These are phyloP conservation scores for Bryoglossum gracile DNA, from an alignment of 495 filamentous ascomycete species.

Conservation along the genomic window DNA sequence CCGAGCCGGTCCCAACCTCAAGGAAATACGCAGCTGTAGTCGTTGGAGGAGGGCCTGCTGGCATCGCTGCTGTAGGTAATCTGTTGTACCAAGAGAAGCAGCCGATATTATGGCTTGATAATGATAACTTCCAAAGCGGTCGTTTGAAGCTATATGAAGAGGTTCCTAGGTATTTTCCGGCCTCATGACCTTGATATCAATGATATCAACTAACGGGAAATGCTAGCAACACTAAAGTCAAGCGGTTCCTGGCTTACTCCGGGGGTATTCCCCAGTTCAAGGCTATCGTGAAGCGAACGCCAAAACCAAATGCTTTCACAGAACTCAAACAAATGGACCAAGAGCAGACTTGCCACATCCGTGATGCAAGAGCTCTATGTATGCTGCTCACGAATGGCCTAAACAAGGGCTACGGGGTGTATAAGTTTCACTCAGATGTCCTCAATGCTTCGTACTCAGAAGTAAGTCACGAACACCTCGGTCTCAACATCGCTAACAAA, in stretches of 20 bases:
- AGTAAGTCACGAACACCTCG: slow-evolving; percentile 38
- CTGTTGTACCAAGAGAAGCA: slow-evolving; percentile 44
- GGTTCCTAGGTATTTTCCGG: slow-evolving; percentile 42
- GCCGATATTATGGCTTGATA: slow-evolving; percentile 47
- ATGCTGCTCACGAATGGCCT: slow-evolving; percentile 43
- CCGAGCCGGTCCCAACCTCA: neutral
- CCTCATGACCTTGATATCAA: no score
- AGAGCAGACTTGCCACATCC: slow-evolving; percentile 45
- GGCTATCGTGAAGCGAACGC: slow-evolving; percentile 38
- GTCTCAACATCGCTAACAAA: slow-evolving; percentile 22
- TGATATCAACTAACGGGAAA: no score
- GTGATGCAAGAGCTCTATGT: slow-evolving; percentile 47
- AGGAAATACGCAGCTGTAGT: slow-evolving; percentile 37
- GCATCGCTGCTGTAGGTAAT: slow-evolving; percentile 49
- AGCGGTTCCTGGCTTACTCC: slow-evolving; percentile 44
- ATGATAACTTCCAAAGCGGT: slow-evolving; percentile 44
- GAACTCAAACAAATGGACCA: slow-evolving; percentile 43
- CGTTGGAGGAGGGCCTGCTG: slow-evolving; percentile 50
- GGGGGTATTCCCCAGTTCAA: slow-evolving; percentile 42
- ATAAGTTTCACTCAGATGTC: slow-evolving; percentile 5
- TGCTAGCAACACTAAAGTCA: slow-evolving; percentile 43
- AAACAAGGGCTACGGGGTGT: slow-evolving; percentile 27
- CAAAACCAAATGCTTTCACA: slow-evolving; percentile 43
- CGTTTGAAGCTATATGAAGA: slow-evolving; percentile 48
- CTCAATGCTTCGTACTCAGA: slow-evolving; percentile 13